Evolutionary conservation across 768 basidiomycete genomes (phyloP).

Genomic region (Trametes elegans): DNA sequence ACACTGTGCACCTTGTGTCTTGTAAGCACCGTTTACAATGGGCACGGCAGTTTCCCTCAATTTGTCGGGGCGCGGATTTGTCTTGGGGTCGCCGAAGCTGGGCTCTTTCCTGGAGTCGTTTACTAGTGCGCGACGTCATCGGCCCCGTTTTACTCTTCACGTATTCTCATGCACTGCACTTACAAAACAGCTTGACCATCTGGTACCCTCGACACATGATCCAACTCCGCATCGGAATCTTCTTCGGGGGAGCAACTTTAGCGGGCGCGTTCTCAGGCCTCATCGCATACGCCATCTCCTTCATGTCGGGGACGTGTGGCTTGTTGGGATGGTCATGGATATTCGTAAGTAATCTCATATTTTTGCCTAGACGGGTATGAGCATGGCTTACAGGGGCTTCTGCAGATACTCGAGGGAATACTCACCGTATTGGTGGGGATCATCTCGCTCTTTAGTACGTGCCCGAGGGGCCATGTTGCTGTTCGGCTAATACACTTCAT

Average conservation of each 20-base stretch:
- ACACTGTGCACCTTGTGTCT: fast-evolving
- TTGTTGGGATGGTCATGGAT: constrained; percentile 32
- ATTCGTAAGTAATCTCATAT: constrained; percentile 28
- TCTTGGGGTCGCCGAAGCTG: constrained; percentile 67
- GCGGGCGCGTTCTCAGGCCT: constrained; percentile 29
- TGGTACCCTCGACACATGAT: constrained; percentile 27
- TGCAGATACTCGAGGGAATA: constrained; percentile 62
- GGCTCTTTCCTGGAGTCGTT: constrained; percentile 67
- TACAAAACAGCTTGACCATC: constrained; percentile 24
- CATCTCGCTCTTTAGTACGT: constrained; percentile 27
- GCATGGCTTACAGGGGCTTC: not conserved
- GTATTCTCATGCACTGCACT: no score
- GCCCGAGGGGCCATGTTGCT: no score
- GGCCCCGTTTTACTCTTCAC: no score
- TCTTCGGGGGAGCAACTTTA: constrained; percentile 25
- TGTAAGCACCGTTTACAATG: no score
- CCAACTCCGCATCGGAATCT: constrained; percentile 24
- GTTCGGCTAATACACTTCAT: not conserved
- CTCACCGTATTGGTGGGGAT: constrained; percentile 54
- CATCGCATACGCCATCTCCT: constrained; percentile 33
- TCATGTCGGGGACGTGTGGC: constrained; percentile 29
- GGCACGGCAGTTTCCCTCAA: not conserved
- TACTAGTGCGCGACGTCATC: constrained; percentile 58
- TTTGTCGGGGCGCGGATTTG: not conserved
- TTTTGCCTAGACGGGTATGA: no score